Evolutionary conservation across 371 early-diverging fungal species (phyloP).

Genomic region (Syncephalastrum sp.): DNA sequence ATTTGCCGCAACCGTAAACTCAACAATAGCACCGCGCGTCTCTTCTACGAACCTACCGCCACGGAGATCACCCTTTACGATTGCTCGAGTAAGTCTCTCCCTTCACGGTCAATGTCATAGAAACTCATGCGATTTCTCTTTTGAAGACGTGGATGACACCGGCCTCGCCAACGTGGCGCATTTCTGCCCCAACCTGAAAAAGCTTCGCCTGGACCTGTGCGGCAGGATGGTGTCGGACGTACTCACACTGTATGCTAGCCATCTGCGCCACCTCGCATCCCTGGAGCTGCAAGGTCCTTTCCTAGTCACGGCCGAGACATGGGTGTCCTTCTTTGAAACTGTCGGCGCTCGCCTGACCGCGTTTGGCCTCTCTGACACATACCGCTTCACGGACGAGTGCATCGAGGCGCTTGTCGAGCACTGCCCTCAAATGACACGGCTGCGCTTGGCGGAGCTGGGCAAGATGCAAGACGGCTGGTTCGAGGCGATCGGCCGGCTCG

Average conservation of each 20-base stretch:
- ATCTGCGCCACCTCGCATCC: slow-evolving; percentile 49
- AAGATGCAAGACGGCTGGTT: slow-evolving; percentile 55
- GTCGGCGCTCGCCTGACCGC: slow-evolving; percentile 51
- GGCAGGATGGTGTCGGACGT: slow-evolving; percentile 71
- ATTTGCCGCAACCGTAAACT: slow-evolving; percentile 76
- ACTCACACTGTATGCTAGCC: slow-evolving; percentile 42
- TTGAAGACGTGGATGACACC: slow-evolving; percentile 51
- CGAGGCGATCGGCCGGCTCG: slow-evolving; percentile 31
- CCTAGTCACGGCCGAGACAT: slow-evolving; percentile 61
- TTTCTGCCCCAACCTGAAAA: slow-evolving; percentile 61
- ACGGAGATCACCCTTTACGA: slow-evolving; percentile 70
- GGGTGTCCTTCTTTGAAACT: slow-evolving; percentile 56
- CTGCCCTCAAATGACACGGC: slow-evolving; percentile 55
- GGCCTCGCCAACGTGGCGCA: slow-evolving; percentile 61
- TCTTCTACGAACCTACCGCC: slow-evolving; percentile 72
- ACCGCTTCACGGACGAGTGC: slow-evolving; percentile 54
- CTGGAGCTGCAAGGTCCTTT: slow-evolving; percentile 76
- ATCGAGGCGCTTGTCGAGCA: slow-evolving; percentile 53
- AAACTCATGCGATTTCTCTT: neutral
- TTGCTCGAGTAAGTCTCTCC: slow-evolving; percentile 58
- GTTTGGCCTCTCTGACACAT: slow-evolving; percentile 61
- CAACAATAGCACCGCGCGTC: slow-evolving; percentile 56
- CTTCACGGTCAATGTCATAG: neutral
- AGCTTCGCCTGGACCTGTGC: slow-evolving; percentile 70
- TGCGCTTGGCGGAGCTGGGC: slow-evolving; percentile 57